These are phyloP conservation scores for Thelephora ganbajun DNA, from an alignment of 768 basidiomycete species.

Conservation along the genomic window DNA sequence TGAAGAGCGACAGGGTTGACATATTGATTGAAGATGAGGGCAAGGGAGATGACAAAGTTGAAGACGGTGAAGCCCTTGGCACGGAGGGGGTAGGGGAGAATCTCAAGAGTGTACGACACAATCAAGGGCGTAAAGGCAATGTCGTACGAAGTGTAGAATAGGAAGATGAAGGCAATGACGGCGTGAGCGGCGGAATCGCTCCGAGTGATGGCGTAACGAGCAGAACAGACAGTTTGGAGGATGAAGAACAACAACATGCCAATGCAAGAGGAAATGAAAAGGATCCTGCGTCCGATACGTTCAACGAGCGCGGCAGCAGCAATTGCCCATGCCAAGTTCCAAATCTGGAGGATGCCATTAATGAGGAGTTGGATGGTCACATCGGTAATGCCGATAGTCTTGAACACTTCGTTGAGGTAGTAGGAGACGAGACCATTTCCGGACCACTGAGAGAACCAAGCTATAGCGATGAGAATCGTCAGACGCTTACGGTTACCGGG, in stretches of 20 bases:
- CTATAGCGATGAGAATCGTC: constrained; percentile 61
- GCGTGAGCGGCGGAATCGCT: constrained; percentile 40
- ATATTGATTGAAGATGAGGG: constrained; percentile 85
- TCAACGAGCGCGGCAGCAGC: constrained; percentile 49
- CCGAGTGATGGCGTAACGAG: constrained; percentile 33
- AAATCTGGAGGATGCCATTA: constrained; percentile 76
- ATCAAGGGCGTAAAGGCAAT: constrained; percentile 79
- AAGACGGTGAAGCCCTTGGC: constrained; percentile 80
- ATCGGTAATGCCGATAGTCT: constrained; percentile 50
- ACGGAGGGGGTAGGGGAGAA: constrained; percentile 69
- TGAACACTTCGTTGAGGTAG: constrained; percentile 66
- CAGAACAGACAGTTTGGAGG: constrained; percentile 54
- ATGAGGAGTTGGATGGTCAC: constrained; percentile 58
- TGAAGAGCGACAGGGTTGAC: constrained; percentile 71
- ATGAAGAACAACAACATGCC: constrained; percentile 56
- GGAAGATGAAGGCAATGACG: constrained; percentile 74
- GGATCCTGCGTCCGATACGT: constrained; percentile 49
- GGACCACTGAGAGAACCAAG: constrained; percentile 80
- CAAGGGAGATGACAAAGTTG: constrained; percentile 62
- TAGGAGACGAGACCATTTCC: constrained; percentile 77
- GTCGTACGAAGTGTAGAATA: constrained; percentile 70
- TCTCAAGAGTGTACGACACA: constrained; percentile 80
- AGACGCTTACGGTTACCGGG: constrained; percentile 66
- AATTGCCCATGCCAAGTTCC: constrained; percentile 58
- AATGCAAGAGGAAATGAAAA: constrained; percentile 47